Percentiles rank a stretch among this genome's conserved stretches.
Conservation (phyloP, 352 stramenopile genomes). For the Phytopythium montanum region DNA sequence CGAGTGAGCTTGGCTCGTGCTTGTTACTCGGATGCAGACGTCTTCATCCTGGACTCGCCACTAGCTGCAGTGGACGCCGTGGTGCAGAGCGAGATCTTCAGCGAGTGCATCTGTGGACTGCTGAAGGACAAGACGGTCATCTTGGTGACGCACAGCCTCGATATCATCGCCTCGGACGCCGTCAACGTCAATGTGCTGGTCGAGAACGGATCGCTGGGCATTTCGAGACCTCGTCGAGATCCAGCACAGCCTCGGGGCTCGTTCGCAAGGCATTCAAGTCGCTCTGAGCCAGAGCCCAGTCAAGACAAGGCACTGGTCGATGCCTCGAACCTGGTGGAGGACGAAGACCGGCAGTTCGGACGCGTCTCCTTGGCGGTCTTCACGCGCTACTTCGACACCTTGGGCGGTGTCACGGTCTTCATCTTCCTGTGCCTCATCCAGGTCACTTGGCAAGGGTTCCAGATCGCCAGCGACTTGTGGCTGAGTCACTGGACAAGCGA, state of each 20-base stretch:
- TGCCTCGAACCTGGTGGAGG: constrained; percentile 17
- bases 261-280: not conserved
- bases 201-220: constrained; percentile 13
- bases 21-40: constrained; percentile 49
- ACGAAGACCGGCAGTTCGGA: constrained; percentile 34
- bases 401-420: constrained; percentile 26
- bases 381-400: constrained; percentile 26
- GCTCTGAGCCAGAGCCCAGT: not conserved
- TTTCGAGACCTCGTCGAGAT: not conserved
- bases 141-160: constrained; percentile 88
- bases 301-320: not conserved
- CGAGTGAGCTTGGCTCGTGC: constrained; percentile 61
- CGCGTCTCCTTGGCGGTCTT: constrained; percentile 35
- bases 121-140: constrained; percentile 62
- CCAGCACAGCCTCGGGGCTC: not conserved
- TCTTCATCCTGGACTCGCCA: constrained; percentile 91
- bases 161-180: constrained; percentile 39
- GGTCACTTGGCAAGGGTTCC: constrained; percentile 24
- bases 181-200: constrained; percentile 27
- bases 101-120: constrained; percentile 22
- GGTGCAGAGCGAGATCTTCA: constrained; percentile 90
- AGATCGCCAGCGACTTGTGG: constrained; percentile 32
- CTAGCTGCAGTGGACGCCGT: constrained; percentile 92
- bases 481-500: constrained; percentile 34
- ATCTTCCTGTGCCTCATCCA: constrained; percentile 11